phyloP scores from a whole-genome alignment of 371 early-diverging fungal species.

The Batrachochytrium dendrobatidis region DNA sequence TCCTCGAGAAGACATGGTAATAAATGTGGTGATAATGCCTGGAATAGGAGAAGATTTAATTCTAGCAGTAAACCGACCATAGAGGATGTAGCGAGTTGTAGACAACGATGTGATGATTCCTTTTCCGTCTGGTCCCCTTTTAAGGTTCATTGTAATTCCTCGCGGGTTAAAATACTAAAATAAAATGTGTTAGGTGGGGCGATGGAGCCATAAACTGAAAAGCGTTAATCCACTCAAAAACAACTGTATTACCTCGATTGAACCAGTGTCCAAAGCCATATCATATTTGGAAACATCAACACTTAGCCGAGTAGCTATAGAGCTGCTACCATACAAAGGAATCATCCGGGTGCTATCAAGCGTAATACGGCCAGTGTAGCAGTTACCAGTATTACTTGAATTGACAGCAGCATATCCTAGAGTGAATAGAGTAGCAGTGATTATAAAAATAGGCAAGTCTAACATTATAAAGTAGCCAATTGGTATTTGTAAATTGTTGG shows the following conservation, averaged over 20 bases:
- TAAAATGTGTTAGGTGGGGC: too few species aligned
- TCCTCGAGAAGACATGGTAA: conserved; percentile 27
- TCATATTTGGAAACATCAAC: conserved; percentile 1
- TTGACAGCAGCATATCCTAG: too few species aligned
- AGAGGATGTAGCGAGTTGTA: conserved; percentile 25
- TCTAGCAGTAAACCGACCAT: conserved; percentile 46
- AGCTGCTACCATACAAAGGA: neutral
- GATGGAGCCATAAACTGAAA: too few species aligned
- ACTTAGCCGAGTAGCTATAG: neutral
- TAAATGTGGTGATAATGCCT: conserved; percentile 62
- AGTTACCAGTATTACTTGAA: neutral
- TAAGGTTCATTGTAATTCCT: neutral
- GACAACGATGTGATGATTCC: conserved; percentile 7
- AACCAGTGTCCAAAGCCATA: neutral
- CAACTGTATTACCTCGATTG: too few species aligned
- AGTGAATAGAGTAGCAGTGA: too few species aligned
- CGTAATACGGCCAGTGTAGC: neutral
- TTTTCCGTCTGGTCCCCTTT: neutral
- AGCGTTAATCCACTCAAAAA: too few species aligned
- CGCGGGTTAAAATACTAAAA: neutral
- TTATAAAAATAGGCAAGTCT: too few species aligned
- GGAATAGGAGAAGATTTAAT: conserved; percentile 35
- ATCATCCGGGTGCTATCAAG: neutral
- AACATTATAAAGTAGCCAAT: too few species aligned
- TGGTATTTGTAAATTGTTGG: too few species aligned